These are phyloP conservation scores for Sporopachydermia quercuum DNA, from an alignment of 805 yeast genomes.

Conservation along the genomic window DNA sequence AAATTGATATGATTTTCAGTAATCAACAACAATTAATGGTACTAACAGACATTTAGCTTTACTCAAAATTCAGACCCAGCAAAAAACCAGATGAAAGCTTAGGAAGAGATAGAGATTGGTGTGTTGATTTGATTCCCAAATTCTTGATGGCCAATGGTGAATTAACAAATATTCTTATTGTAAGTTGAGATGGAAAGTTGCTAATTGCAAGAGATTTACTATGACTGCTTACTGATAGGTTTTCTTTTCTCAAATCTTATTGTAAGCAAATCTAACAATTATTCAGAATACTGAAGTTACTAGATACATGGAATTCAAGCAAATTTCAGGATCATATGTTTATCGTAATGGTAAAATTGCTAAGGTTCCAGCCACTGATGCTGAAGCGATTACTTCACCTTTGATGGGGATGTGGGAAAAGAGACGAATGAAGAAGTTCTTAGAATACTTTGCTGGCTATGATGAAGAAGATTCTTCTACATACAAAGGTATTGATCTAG, in stretches of 20 bases:
- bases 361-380: constrained; percentile 85
- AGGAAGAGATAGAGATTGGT: constrained; percentile 96
- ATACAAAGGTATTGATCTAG: constrained; percentile 77
- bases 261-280: constrained; percentile 1
- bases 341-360: constrained; percentile 82
- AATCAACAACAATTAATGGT: no score
- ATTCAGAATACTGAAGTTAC: constrained; percentile 81
- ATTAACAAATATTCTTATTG: constrained; percentile 78
- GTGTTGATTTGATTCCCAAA: constrained; percentile 92
- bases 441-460: constrained; percentile 76
- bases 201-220: neutral
- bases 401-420: constrained; percentile 94
- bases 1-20: no score
- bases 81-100: constrained; percentile 52
- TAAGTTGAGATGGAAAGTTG: neutral
- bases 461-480: constrained; percentile 66
- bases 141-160: constrained; percentile 97
- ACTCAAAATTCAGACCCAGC: constrained; percentile 75
- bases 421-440: constrained; percentile 82
- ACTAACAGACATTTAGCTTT: constrained; percentile 48
- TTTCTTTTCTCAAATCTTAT: neutral
- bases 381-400: constrained; percentile 83
- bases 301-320: constrained; percentile 89
- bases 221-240: neutral
- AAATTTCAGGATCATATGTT: constrained; percentile 90